Conservation (phyloP, 164 flowering plant genomes). For the Pachysandra terminalis region DNA sequence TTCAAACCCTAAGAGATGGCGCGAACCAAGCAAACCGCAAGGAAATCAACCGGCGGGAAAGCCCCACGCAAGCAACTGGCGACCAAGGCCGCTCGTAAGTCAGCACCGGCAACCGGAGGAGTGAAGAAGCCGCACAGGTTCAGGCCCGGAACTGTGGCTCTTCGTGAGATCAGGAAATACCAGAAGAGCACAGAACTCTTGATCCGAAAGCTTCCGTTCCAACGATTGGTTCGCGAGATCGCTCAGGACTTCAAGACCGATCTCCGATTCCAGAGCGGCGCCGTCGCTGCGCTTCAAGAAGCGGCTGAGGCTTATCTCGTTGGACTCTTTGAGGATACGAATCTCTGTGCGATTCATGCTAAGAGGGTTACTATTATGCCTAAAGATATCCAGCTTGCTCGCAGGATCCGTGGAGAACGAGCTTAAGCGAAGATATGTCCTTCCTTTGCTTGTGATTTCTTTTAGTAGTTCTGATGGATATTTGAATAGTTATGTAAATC, state of each 20-base stretch:
- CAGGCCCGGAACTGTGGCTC: slow-evolving; percentile 30
- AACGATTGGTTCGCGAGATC: not conserved
- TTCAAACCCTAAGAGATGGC: slow-evolving; percentile 15
- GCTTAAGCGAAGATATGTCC: slow-evolving; percentile 3
- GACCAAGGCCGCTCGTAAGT: slow-evolving; percentile 29
- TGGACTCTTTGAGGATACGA: slow-evolving; percentile 3
- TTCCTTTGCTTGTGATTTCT: no score
- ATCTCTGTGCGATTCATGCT: not conserved
- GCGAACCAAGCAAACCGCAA: slow-evolving; percentile 30
- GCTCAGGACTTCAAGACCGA: not conserved
- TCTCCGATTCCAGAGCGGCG: slow-evolving; percentile 15
- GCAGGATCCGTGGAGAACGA: slow-evolving; percentile 21
- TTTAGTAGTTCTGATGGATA: no score
- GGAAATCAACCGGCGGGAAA: slow-evolving; percentile 31
- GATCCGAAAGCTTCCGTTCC: not conserved
- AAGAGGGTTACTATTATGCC: slow-evolving; percentile 6
- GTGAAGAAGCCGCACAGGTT: slow-evolving; percentile 35
- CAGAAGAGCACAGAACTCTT: slow-evolving; percentile 35
- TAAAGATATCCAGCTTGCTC: slow-evolving; percentile 19
- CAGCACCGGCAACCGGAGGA: slow-evolving; percentile 29
- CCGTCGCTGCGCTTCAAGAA: slow-evolving; percentile 19
- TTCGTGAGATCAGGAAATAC: slow-evolving; percentile 30
- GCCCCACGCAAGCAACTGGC: slow-evolving; percentile 30
- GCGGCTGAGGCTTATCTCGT: slow-evolving; percentile 21
- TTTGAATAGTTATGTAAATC: no score